Conservation (phyloP, 768 basidiomycete species). For the Trichaptum fuscoviolaceum region DNA sequence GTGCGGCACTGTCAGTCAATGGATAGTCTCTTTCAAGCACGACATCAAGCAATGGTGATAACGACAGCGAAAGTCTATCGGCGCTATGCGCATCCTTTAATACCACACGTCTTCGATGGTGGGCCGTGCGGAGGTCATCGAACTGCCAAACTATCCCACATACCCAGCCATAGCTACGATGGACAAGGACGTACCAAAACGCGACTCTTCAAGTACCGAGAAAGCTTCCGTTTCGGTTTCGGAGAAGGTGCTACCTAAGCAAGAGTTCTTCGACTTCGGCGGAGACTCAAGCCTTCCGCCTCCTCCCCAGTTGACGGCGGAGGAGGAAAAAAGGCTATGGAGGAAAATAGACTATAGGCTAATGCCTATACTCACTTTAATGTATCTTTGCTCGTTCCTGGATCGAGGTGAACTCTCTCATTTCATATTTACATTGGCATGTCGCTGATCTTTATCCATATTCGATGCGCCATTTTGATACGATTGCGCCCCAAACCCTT, state of each 20-base stretch:
- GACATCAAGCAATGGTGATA: too few species aligned
- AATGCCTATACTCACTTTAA: constrained; percentile 52
- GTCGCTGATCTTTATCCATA: neutral
- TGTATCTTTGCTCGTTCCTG: constrained; percentile 61
- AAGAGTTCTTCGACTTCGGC: constrained; percentile 30
- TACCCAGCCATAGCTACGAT: too few species aligned
- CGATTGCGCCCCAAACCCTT: neutral
- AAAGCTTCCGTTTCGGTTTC: neutral
- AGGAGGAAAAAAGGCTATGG: constrained; percentile 50
- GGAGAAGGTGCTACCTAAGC: neutral
- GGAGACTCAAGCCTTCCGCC: constrained; percentile 41
- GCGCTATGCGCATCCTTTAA: too few species aligned
- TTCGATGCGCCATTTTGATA: too few species aligned
- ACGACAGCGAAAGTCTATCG: too few species aligned
- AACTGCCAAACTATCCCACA: too few species aligned
- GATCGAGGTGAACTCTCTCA: constrained; percentile 43
- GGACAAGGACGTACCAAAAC: neutral
- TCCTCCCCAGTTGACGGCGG: constrained; percentile 35
- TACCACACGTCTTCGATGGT: too few species aligned
- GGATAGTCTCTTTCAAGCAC: too few species aligned
- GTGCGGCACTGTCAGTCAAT: neutral
- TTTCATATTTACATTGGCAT: too few species aligned
- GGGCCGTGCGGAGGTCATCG: too few species aligned
- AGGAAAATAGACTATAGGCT: constrained; percentile 53
- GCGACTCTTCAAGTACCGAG: neutral